Conservation (phyloP, 352 stramenopile genomes). For the Phytophthora idaei region DNA sequence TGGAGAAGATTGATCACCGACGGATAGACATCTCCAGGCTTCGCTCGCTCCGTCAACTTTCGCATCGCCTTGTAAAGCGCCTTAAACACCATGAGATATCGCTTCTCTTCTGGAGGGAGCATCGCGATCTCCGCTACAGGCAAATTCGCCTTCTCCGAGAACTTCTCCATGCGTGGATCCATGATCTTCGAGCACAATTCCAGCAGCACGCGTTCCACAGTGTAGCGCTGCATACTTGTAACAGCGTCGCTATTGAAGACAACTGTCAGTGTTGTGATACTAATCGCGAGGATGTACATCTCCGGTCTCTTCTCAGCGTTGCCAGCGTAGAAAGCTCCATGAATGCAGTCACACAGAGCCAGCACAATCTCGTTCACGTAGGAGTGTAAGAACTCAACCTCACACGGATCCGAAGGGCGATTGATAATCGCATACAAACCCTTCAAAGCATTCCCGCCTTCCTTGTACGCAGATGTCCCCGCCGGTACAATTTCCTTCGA, state of each 20-base stretch:
- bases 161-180: constrained; percentile 71
- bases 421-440: constrained; percentile 80
- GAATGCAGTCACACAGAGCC: constrained; percentile 75
- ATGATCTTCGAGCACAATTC: constrained; percentile 79
- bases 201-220: constrained; percentile 77
- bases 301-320: constrained; percentile 69
- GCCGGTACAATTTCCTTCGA: constrained; percentile 67
- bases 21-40: constrained; percentile 73
- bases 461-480: constrained; percentile 52
- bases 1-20: constrained; percentile 83
- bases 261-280: constrained; percentile 69
- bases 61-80: constrained; percentile 69
- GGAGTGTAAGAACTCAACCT: constrained; percentile 71
- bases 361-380: constrained; percentile 84
- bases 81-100: constrained; percentile 74
- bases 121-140: constrained; percentile 40
- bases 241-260: constrained; percentile 64
- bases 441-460: constrained; percentile 82
- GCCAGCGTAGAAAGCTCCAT: constrained; percentile 66
- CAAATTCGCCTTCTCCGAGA: constrained; percentile 48
- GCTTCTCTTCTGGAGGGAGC: constrained; percentile 62
- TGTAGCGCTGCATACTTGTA: constrained; percentile 71
- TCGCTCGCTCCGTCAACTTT: constrained; percentile 60
- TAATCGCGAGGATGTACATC: constrained; percentile 76
- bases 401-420: constrained; percentile 54